These are phyloP conservation scores for Coniochaeta sp. DNA, from an alignment of 2,329 filamentous ascomycete genomes.

Conservation along the genomic window DNA sequence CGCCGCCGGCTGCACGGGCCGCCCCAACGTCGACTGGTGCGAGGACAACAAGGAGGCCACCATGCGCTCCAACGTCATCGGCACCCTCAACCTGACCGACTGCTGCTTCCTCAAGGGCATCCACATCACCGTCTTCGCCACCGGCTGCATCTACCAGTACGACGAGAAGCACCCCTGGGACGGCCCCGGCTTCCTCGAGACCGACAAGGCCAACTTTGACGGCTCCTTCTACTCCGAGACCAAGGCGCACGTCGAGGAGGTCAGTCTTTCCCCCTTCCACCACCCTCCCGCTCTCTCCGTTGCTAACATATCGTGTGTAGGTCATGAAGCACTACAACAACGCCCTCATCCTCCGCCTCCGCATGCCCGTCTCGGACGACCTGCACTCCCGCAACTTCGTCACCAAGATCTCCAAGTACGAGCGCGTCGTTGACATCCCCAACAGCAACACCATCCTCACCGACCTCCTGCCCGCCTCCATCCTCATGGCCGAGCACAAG, in stretches of 20 bases:
- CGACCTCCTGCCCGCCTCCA: slow-evolving; percentile 55
- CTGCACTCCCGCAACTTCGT: slow-evolving; percentile 61
- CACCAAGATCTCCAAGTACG: slow-evolving; percentile 61
- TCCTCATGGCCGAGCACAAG: slow-evolving; percentile 52
- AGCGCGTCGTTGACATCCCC: slow-evolving; percentile 58
- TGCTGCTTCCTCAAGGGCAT: slow-evolving; percentile 51
- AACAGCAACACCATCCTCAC: slow-evolving; percentile 62
- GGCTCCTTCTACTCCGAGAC: slow-evolving; percentile 64
- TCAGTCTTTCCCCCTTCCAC: slow-evolving; percentile 24
- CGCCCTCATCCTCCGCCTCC: slow-evolving; percentile 56
- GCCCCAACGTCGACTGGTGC: slow-evolving; percentile 66
- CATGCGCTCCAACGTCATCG: slow-evolving; percentile 60
- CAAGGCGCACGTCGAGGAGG: slow-evolving; percentile 59
- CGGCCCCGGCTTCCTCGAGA: slow-evolving; percentile 53
- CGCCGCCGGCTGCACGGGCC: slow-evolving; percentile 58
- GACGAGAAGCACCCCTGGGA: slow-evolving; percentile 53
- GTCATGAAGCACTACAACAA: slow-evolving; percentile 56
- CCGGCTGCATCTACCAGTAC: slow-evolving; percentile 62
- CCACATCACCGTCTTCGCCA: slow-evolving; percentile 60
- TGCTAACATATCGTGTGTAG: slow-evolving; percentile 26
- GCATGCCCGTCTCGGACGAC: slow-evolving; percentile 64
- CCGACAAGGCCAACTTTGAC: slow-evolving; percentile 56
- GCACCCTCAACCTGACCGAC: slow-evolving; percentile 57
- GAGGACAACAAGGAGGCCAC: slow-evolving; percentile 63
- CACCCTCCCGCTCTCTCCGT: background rate